Base-by-base conservation (phyloP, 345 rosid species). In the Carallia brachiata region DNA sequence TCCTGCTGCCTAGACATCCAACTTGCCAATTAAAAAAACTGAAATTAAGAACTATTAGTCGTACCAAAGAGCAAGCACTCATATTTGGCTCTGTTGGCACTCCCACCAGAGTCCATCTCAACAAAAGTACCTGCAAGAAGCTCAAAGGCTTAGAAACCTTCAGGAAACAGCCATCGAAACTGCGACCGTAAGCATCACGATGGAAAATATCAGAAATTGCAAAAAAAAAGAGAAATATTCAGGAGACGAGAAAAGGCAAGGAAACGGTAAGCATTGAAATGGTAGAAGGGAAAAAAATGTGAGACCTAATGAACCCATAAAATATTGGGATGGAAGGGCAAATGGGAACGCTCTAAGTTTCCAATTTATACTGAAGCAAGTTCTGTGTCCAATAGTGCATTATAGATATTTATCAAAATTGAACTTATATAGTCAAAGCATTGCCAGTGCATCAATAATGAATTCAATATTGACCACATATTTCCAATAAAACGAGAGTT, bases 1-100 rank as follows among this genome's bases (percentile, higher is more conserved):
- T 44, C 17, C 17, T 3, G 50, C 50, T 3, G 17, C 50, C 50
- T 44, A 44, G 5, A 12, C 3, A 3, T 44, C 50, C 17, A 3
- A 44, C 4, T 44, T 44, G 50, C 50, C 3, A 44, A 44, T 44
- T 12, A 18, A 48, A 52, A 13, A 16, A 64, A 10, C 31, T 30
- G n/a, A 39, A 1, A 34, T 30, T 19, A 34, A 36, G 8, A 34
- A 61, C 37, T 34, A 4, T 7, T 23, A 23, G 23, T 23, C 77
- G 40, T 78, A 93, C 98, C 98, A 66, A 91, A 94, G 66, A 94
- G 88, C 84, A 91, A 78, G 76, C 93, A 89, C 70, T 91, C 97
- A 36, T 76, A 91, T 73, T 82, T 85, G 52, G 88, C 58, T 71
- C 61, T 77, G 15, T 28, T 66, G 32, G 80, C 70, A 70, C 66